Conservation (phyloP, 495 filamentous ascomycete species). For the Penicillium soppii region DNA sequence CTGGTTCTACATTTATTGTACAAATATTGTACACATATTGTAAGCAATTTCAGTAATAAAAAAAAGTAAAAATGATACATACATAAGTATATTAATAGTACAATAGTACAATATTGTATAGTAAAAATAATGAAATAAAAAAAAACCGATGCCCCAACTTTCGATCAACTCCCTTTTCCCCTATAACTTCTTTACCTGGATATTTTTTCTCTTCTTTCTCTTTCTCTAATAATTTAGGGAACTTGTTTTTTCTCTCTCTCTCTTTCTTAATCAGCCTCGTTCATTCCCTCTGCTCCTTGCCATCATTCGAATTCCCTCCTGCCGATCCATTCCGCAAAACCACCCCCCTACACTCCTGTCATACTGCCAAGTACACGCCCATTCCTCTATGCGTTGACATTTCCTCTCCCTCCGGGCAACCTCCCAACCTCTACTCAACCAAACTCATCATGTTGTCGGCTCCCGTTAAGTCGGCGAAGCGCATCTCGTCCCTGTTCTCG, state of each 20-base stretch:
- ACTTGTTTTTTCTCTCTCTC: neutral
- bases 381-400: constrained; percentile 24
- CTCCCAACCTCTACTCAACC: constrained; percentile 6
- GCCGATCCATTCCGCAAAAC: constrained; percentile 46
- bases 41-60: no score
- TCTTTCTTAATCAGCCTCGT: constrained; percentile 10
- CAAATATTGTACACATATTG: no score
- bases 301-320: constrained; percentile 44
- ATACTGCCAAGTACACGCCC: constrained; percentile 13
- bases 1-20: no score
- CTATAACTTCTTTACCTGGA: neutral
- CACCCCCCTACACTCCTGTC: constrained; percentile 12
- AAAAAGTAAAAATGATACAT: no score
- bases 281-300: constrained; percentile 4
- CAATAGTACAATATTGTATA: neutral
- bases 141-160: no score
- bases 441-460: constrained; percentile 37
- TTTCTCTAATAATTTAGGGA: no score
- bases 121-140: constrained; percentile 3
- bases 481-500: constrained; percentile 50
- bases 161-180: neutral
- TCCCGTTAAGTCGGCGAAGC: constrained; percentile 50
- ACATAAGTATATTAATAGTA: no score
- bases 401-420: constrained; percentile 6
- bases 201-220: neutral